Conservation (phyloP, 2,329 filamentous ascomycete species). For the Hypoxylon sp. region DNA sequence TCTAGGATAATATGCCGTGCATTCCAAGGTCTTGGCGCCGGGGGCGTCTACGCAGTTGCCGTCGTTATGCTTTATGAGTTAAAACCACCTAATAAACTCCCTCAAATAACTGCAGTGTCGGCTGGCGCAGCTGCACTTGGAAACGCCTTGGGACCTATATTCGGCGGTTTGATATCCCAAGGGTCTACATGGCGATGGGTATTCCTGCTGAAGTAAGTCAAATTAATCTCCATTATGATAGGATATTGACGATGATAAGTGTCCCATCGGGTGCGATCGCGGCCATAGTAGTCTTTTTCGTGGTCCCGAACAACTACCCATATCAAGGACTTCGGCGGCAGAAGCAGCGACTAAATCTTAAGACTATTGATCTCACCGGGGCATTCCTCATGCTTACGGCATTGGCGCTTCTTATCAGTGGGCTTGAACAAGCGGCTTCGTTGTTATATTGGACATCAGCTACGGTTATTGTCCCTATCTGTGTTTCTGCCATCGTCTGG, state of each 20-base stretch:
- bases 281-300: conserved; percentile 10
- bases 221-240: not conserved
- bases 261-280: conserved; percentile 28
- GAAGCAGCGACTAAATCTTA: no score
- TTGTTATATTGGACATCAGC: no score
- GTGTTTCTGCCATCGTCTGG: conserved; percentile 34
- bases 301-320: conserved; percentile 30
- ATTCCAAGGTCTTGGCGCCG: no score
- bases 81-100: conserved; percentile 62
- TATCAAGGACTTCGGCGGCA: conserved; percentile 22
- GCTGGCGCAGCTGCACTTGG: conserved; percentile 15
- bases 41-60: conserved; percentile 65
- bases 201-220: conserved; percentile 41
- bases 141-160: conserved; percentile 39
- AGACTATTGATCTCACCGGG: conserved; percentile 31
- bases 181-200: conserved; percentile 41
- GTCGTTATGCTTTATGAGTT: conserved; percentile 80
- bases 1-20: no score
- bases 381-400: conserved; percentile 36
- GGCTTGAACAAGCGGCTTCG: not conserved
- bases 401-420: conserved; percentile 29
- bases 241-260: not conserved
- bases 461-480: conserved; percentile 26
- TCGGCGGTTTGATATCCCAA: conserved; percentile 37
- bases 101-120: conserved; percentile 5